phyloP scores from a whole-genome alignment of 257 asterid species.

The Solanum appendiculatum region DNA sequence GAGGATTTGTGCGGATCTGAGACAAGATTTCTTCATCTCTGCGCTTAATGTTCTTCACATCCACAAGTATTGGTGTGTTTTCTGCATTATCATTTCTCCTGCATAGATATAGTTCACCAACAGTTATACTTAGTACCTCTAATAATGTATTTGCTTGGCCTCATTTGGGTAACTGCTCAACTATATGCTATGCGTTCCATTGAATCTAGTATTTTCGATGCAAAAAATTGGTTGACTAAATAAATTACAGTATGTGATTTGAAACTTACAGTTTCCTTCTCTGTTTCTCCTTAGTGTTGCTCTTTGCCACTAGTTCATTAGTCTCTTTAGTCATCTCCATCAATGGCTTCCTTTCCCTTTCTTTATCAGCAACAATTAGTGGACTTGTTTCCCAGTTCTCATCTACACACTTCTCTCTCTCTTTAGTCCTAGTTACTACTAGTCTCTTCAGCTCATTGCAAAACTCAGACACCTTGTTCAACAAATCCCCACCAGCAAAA shows the following conservation, averaged over 20 bases:
- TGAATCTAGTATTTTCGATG: background rate
- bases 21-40: slow-evolving; percentile 21
- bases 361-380: slow-evolving; percentile 17
- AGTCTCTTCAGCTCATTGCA: slow-evolving; percentile 80
- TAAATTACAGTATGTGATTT: background rate
- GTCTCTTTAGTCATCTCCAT: slow-evolving; percentile 36
- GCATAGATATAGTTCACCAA: slow-evolving; percentile 4
- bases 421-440: slow-evolving; percentile 38
- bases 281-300: slow-evolving; percentile 41
- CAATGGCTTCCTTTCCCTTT: slow-evolving; percentile 71
- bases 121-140: background rate
- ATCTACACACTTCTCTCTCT: slow-evolving; percentile 28
- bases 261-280: slow-evolving; percentile 52
- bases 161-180: background rate
- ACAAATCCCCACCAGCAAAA: slow-evolving; percentile 78
- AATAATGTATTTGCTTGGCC: background rate
- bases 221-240: background rate
- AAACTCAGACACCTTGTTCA: slow-evolving; percentile 72
- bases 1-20: slow-evolving; percentile 78
- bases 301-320: slow-evolving; percentile 24
- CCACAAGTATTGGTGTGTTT: slow-evolving; percentile 59
- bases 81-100: slow-evolving; percentile 66
- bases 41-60: slow-evolving; percentile 39
- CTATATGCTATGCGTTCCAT: background rate
- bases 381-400: slow-evolving; percentile 10